These are phyloP conservation scores for Trichoderma sp. DNA, from an alignment of 2,329 filamentous ascomycete species.

Conservation along the genomic window DNA sequence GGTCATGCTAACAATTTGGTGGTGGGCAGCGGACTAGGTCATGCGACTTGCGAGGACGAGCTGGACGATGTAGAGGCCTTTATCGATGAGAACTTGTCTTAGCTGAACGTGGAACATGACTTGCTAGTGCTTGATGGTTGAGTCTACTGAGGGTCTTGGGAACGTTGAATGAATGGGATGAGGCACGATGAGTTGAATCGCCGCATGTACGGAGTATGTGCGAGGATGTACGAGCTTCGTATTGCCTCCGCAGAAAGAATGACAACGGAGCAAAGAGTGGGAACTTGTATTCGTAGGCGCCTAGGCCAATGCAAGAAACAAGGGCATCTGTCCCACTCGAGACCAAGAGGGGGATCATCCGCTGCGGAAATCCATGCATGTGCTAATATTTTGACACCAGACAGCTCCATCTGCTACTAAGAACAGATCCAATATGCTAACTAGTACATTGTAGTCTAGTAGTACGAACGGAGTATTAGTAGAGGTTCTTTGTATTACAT, in stretches of 20 bases:
- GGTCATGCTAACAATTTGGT: background rate
- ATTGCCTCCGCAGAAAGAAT: background rate
- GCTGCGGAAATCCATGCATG: background rate
- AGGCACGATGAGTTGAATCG: background rate
- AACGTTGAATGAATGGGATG: background rate
- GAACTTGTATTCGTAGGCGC: background rate
- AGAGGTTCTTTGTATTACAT: background rate
- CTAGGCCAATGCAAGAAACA: slow-evolving; percentile 18
- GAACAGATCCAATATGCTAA: background rate
- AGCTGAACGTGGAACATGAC: background rate
- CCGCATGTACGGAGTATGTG: background rate
- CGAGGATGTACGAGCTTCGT: background rate
- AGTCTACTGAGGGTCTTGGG: background rate
- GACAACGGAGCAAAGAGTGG: background rate
- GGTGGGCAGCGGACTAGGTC: slow-evolving; percentile 61
- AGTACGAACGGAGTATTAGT: background rate
- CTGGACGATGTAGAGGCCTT: slow-evolving; percentile 75
- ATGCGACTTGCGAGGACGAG: slow-evolving; percentile 76
- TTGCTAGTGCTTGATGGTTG: background rate
- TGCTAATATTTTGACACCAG: background rate
- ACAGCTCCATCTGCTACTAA: background rate
- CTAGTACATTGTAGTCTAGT: background rate
- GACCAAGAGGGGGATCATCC: background rate
- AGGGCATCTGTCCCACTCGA: slow-evolving; percentile 9
- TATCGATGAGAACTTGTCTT: slow-evolving; percentile 12